These are phyloP conservation scores for Cystobasidium ongulense DNA, from an alignment of 768 basidiomycete species.

Conservation along the genomic window DNA sequence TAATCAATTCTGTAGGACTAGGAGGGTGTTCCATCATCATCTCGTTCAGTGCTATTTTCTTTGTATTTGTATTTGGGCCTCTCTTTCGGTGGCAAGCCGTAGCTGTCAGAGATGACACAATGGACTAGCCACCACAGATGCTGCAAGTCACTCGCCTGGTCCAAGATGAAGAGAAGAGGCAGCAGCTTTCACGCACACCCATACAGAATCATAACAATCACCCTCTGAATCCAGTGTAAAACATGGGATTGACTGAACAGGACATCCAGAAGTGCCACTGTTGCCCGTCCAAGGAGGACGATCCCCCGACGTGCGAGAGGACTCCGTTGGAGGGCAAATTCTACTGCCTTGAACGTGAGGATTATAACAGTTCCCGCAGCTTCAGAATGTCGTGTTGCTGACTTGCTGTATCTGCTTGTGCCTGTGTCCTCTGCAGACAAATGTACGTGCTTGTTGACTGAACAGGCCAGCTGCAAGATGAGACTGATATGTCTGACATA, in stretches of 20 bases:
- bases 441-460: not conserved
- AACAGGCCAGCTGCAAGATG: not conserved
- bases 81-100: no score
- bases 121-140: no score
- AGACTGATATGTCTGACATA: not conserved
- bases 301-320: not conserved
- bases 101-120: no score
- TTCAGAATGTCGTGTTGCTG: not conserved
- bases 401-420: no score
- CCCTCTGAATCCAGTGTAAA: not conserved
- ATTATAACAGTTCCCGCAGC: not conserved
- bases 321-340: not conserved
- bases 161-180: no score
- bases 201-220: not conserved
- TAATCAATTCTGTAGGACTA: no score
- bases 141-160: no score
- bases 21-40: no score
- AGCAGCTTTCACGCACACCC: not conserved
- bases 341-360: slow-evolving; percentile 12
- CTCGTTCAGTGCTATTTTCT: no score
- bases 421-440: slow-evolving; percentile 9
- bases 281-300: not conserved
- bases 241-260: not conserved
- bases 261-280: not conserved
- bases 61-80: no score